Base-by-base conservation (phyloP, 2,329 filamentous ascomycete species). In the Hortaea werneckii region DNA sequence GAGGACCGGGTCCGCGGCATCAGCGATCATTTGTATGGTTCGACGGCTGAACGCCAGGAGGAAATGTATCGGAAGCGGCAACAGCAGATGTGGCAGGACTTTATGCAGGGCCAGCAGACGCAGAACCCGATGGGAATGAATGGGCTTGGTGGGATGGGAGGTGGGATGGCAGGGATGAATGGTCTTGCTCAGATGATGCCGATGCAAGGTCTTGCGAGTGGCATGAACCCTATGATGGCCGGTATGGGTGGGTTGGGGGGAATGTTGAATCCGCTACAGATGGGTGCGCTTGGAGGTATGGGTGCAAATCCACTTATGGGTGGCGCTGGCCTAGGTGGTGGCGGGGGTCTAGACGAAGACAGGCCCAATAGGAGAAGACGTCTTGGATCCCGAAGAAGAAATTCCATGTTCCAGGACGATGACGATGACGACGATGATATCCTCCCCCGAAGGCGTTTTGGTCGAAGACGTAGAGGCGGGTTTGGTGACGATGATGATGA, bases 331-430 rank as follows among this genome's bases (percentile, higher is more conserved):
- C 8, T 39, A 26, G 37, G 37, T 12, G 37, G 13, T 26, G 32
- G 32, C n/a, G 53, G 52, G 11, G 50, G 50, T 37, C 54, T 46
- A 40, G 53, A 49, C 20, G 32, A 35, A 9, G 32, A 35, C 4
- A 9, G 4, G 9, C 32, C n/a, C 2, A n/a, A 4, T 9, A 35
- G 32, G 9, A 9, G 32, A 35, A 9, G 32, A 35, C 32, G 32
- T 9, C 9, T 35, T n/a, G 32, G 9, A 9, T 35, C 32, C 8
- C 8, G 32, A 35, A 9, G 32, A 9, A 9, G 32, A 4, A 9
- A 9, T 35, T 35, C n/a, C n/a, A 9, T 35, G 34, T n/a, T 9
- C 27, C 12, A 28, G 6, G 43, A 41, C 8, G 43, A 45, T 20
- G 43, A 45, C 26, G 43, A 41, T 29, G 39, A 42, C 26, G 40